phyloP scores from a whole-genome alignment of 441 rosid species.

The Croton laevigatus region DNA sequence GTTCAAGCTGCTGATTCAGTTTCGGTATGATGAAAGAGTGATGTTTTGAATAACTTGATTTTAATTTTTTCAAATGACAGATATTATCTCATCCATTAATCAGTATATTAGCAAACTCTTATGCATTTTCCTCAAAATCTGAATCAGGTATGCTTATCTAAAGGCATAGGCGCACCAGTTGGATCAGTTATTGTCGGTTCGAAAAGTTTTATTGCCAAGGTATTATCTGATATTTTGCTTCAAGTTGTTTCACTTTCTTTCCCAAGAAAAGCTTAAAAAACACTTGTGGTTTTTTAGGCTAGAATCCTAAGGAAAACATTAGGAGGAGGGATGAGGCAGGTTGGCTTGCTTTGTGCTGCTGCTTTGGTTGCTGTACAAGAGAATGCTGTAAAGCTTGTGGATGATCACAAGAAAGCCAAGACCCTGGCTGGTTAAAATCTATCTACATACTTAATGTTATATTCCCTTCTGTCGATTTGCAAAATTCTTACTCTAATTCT shows the following conservation, averaged over 20 bases:
- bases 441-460: neutral
- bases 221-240: conserved; percentile 20
- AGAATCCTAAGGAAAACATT: conserved; percentile 79
- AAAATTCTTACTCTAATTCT: neutral
- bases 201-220: conserved; percentile 69
- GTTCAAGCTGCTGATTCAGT: conserved; percentile 85
- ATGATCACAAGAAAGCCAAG: conserved; percentile 80
- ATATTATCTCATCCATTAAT: neutral
- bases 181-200: conserved; percentile 92
- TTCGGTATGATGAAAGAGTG: conserved; percentile 42
- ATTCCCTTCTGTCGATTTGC: neutral
- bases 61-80: neutral
- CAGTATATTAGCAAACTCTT: neutral
- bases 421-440: conserved; percentile 57
- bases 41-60: neutral
- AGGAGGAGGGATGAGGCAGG: conserved; percentile 97
- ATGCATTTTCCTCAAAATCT: conserved; percentile 17
- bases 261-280: neutral
- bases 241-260: neutral
- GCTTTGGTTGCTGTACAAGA: conserved; percentile 78
- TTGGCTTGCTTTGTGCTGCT: conserved; percentile 78
- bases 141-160: conserved; percentile 75
- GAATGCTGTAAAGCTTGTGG: conserved; percentile 58
- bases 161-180: conserved; percentile 93
- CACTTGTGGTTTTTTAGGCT: conserved; percentile 41